A percentile compares a stretch with the other conserved stretches of the same genome.
Evolutionary conservation across 495 filamentous ascomycete species (phyloP).

Genomic region (Annulohypoxylon nitens): DNA sequence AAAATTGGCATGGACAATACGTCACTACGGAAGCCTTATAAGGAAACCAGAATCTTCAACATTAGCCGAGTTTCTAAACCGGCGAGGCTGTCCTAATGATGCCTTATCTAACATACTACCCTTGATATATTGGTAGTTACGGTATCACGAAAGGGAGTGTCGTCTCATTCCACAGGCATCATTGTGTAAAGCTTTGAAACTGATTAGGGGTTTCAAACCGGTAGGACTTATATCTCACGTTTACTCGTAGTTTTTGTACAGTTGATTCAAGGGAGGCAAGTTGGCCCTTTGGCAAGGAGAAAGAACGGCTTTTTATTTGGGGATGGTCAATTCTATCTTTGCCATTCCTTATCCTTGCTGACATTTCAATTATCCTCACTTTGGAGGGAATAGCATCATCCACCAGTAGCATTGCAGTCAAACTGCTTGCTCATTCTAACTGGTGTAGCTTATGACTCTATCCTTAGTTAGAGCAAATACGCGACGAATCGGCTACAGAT

Average conservation of each 20-base stretch:
- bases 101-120: neutral
- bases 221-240: neutral
- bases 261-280: neutral
- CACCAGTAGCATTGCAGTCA: neutral
- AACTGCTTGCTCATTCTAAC: constrained; percentile 9
- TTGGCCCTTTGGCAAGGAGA: neutral
- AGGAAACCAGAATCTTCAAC: no score
- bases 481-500: neutral
- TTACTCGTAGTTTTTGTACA: neutral
- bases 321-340: constrained; percentile 28
- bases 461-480: neutral
- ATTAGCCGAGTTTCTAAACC: no score
- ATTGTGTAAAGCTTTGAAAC: neutral
- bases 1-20: no score
- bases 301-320: constrained; percentile 37
- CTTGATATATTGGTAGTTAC: neutral
- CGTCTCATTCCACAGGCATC: neutral
- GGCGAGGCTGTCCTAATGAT: no score
- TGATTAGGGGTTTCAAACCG: neutral
- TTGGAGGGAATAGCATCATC: neutral
- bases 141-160: neutral
- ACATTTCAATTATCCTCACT: constrained; percentile 21
- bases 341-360: constrained; percentile 18
- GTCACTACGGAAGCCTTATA: no score
- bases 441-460: neutral